A percentile compares a stretch with the other conserved stretches of the same genome.
Evolutionary conservation across 179 eudicot species (phyloP).

Genomic region (Sideroxylon spinosum): DNA sequence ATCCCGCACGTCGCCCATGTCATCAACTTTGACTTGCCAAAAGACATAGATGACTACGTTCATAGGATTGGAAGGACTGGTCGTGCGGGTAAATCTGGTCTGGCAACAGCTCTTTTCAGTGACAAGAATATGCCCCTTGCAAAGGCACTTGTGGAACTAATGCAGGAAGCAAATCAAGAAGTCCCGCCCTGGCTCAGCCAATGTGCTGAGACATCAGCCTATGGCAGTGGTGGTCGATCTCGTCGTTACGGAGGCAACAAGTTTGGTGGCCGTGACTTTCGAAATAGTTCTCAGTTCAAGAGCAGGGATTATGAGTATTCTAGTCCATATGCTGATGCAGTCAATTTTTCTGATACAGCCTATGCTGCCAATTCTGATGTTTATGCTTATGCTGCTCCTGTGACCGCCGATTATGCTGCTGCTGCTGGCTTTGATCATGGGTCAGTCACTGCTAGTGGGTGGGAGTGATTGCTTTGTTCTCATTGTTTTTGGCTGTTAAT

Average conservation of each 20-base stretch:
- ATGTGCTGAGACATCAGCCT: conserved; percentile 35
- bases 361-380: conserved; percentile 11
- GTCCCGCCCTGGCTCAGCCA: conserved; percentile 61
- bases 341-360: not conserved
- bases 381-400: not conserved
- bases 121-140: conserved; percentile 56
- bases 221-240: conserved; percentile 23
- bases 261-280: conserved; percentile 51
- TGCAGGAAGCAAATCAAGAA: conserved; percentile 64
- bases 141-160: conserved; percentile 51
- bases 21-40: conserved; percentile 70
- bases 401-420: not conserved
- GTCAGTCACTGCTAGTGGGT: conserved; percentile 41
- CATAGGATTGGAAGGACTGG: conserved; percentile 86
- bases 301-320: conserved; percentile 19
- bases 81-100: conserved; percentile 75
- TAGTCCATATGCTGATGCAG: conserved; percentile 25
- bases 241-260: conserved; percentile 32
- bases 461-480: conserved; percentile 27
- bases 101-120: conserved; percentile 75
- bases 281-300: conserved; percentile 19
- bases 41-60: conserved; percentile 62
- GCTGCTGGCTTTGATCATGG: conserved; percentile 26
- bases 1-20: conserved; percentile 75
- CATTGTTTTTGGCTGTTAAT: not conserved